Evolutionary conservation across 345 rosid genomes (phyloP), one percentile per base, ranked within the genome.

Genomic region (Atalantia buxifolia): DNA sequence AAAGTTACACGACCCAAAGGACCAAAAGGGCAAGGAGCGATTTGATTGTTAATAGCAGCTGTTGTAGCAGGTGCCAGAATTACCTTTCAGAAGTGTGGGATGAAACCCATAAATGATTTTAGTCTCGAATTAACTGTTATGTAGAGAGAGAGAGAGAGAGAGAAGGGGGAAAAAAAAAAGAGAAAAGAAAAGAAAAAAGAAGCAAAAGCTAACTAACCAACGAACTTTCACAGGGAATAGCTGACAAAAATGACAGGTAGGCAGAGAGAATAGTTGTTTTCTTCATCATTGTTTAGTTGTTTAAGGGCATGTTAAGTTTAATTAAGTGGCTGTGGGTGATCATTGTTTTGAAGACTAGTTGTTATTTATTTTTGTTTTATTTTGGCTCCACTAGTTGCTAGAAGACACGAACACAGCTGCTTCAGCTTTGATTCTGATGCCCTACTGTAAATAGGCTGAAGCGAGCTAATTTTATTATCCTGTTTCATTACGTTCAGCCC

Each of bases 71-170:
- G 14, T 92, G 97, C 78, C 87, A 82, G 77, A 86, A 81, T 14
- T 91, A 90, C 82, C 81, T 92, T 36, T 56, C 42, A 77, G 83
- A 88, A 18, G 85, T 91, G 88, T 94, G 98, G 98, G 93, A 75
- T 77, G 87, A 89, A 84, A 66, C 83, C 79, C 85, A 73, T 69
- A 28, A 66, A 53, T 86, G 81, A 87, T 31, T 30, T 79, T 76
- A 70, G 36, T 69, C 63, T 66, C 60, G 56, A 22, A 8, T 56
- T 62, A 48, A 42, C 33, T 53, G 66, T 59, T 4, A 59, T 42
- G 48, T 38, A 40, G 68, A 61, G 36, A 31, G 50, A 45, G 18
- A 45, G n/a, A n/a, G n/a, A 40, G 68, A 61, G 36, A 31, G 50
- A 45, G 18, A 45, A n/a, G n/a, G 3, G 10, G 45, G 8, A 2